Evolutionary conservation across 75 land plant species (phyloP).

Genomic region (Ceratopteris richardii): DNA sequence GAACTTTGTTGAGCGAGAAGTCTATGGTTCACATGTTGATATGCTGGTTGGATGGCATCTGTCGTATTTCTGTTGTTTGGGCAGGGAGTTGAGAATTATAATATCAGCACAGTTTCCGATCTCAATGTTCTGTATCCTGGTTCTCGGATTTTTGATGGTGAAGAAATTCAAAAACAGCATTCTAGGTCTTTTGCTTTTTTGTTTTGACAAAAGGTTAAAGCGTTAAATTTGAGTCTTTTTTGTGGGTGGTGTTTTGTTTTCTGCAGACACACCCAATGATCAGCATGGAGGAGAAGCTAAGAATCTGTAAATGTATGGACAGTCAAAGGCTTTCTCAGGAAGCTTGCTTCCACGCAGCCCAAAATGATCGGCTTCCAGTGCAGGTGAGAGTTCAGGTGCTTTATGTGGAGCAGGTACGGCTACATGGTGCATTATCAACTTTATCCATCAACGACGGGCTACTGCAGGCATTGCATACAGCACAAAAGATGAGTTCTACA

Average conservation of each 20-base stretch:
- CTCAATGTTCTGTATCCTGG: no score
- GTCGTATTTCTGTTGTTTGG: no score
- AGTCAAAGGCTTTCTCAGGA: slow-evolving; percentile 13
- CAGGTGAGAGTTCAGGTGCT: slow-evolving; percentile 17
- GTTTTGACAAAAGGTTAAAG: no score
- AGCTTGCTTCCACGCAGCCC: slow-evolving; percentile 18
- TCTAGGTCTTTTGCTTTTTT: no score
- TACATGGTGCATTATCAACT: neutral
- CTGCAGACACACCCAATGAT: slow-evolving; percentile 10
- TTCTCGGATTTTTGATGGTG: no score
- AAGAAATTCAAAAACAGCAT: no score
- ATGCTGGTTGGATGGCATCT: no score
- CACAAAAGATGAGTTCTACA: neutral
- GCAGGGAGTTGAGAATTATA: no score
- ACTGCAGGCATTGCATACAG: neutral
- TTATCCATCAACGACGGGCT: neutral
- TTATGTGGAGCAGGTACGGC: slow-evolving; percentile 9
- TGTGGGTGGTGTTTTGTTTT: neutral
- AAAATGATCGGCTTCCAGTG: slow-evolving; percentile 17
- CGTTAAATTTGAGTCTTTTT: no score
- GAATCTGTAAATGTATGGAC: slow-evolving; percentile 19
- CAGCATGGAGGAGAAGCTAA: neutral
- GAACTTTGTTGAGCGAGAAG: no score
- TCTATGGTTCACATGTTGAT: no score
- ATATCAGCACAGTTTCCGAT: no score